Conservation (phyloP, 1,284 basidiomycete species). For the Baeospora myosura region DNA sequence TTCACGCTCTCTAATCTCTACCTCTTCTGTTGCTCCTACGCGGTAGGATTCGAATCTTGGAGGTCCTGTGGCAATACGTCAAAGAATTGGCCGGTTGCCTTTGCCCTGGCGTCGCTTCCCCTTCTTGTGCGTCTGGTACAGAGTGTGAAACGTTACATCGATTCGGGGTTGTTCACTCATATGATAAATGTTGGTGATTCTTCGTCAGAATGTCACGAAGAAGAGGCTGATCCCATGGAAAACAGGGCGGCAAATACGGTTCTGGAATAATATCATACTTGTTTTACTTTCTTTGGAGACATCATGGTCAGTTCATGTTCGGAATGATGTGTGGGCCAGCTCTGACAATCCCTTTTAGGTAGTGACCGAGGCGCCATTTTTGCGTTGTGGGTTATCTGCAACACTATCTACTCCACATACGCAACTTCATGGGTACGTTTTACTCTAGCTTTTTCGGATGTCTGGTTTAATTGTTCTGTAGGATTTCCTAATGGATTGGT, state of each 20-base stretch:
- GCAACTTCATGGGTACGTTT: slow-evolving; percentile 68
- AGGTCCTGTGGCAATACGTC: slow-evolving; percentile 33
- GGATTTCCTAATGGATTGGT: slow-evolving; percentile 83
- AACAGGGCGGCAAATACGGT: slow-evolving; percentile 74
- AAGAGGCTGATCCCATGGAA: neutral
- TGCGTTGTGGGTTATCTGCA: slow-evolving; percentile 58
- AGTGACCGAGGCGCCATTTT: slow-evolving; percentile 41
- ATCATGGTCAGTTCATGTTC: slow-evolving; percentile 38
- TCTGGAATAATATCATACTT: slow-evolving; percentile 58
- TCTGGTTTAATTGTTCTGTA: slow-evolving; percentile 21
- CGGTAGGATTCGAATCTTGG: slow-evolving; percentile 43
- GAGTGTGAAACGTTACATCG: slow-evolving; percentile 79
- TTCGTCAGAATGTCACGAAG: neutral
- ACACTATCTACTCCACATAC: slow-evolving; percentile 62
- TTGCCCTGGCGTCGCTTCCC: slow-evolving; percentile 52
- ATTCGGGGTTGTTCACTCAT: slow-evolving; percentile 71
- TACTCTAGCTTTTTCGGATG: neutral
- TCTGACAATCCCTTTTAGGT: slow-evolving; percentile 14
- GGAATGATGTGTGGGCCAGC: slow-evolving; percentile 2
- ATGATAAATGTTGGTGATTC: slow-evolving; percentile 67
- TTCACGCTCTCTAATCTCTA: slow-evolving; percentile 72
- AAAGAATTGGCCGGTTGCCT: slow-evolving; percentile 52
- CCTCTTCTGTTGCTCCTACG: slow-evolving; percentile 70
- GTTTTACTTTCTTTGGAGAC: slow-evolving; percentile 70
- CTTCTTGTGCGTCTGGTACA: slow-evolving; percentile 75